Conservation (phyloP, 805 yeast species). For the Wickerhamiella musiphila region DNA sequence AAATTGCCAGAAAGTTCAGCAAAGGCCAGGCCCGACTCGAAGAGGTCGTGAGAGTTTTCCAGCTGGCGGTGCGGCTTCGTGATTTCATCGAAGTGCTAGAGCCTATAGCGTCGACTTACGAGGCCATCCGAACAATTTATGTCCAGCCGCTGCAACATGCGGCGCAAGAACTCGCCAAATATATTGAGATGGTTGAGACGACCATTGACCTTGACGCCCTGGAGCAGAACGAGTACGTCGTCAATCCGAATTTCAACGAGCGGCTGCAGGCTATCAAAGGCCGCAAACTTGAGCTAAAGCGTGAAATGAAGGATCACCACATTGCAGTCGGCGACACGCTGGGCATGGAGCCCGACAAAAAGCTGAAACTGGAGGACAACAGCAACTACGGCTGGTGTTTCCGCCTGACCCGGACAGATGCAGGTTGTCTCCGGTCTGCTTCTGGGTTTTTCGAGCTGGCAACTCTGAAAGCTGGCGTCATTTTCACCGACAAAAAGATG, state of each 20-base stretch:
- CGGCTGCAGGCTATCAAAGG: constrained; percentile 42
- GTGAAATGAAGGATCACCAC: constrained; percentile 43
- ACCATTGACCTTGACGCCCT: constrained; percentile 77
- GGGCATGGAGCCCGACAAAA: constrained; percentile 68
- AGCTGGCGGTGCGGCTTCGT: constrained; percentile 55
- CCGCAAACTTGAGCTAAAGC: constrained; percentile 36
- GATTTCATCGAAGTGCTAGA: constrained; percentile 28
- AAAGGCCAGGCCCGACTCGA: constrained; percentile 47
- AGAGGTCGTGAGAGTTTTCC: constrained; percentile 80
- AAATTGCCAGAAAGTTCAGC: constrained; percentile 51
- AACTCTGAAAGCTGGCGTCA: constrained; percentile 91
- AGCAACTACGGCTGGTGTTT: constrained; percentile 87
- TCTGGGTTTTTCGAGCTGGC: constrained; percentile 57
- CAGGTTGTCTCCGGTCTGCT: constrained; percentile 51
- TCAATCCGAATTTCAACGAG: constrained; percentile 81
- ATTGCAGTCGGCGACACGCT: constrained; percentile 53
- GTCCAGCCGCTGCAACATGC: constrained; percentile 34
- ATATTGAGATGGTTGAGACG: constrained; percentile 77
- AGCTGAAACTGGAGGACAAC: constrained; percentile 77
- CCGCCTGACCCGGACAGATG: constrained; percentile 77
- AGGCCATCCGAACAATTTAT: constrained; percentile 37
- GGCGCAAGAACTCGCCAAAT: constrained; percentile 38
- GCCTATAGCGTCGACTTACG: constrained; percentile 20
- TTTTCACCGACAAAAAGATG: constrained; percentile 60
- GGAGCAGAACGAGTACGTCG: constrained; percentile 66